phyloP scores from a whole-genome alignment of 805 yeast genomes.

The Candida xiaguanensis region DNA sequence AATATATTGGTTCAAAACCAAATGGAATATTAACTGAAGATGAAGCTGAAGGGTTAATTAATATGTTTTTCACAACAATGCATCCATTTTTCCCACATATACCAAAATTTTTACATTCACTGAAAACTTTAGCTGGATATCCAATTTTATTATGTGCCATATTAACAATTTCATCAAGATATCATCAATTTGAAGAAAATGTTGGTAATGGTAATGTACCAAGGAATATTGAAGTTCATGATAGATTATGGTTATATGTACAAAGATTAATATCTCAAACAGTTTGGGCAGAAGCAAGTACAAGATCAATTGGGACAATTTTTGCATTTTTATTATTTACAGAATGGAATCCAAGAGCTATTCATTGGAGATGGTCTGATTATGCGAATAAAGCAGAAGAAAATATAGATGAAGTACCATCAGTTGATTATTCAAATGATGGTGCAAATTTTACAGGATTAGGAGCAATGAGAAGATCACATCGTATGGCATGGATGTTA shows the following conservation, averaged over 20 bases:
- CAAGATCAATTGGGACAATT: constrained; percentile 82
- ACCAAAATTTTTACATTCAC: constrained; percentile 67
- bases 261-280: constrained; percentile 79
- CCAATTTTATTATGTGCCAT: constrained; percentile 81
- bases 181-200: constrained; percentile 54
- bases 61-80: constrained; percentile 67
- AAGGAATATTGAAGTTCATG: constrained; percentile 64
- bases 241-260: constrained; percentile 78
- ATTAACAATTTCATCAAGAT: constrained; percentile 74
- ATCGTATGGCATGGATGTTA: constrained; percentile 91
- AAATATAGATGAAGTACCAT: constrained; percentile 8
- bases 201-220: constrained; percentile 28
- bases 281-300: constrained; percentile 92
- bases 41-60: constrained; percentile 57
- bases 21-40: constrained; percentile 54
- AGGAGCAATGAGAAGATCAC: constrained; percentile 81
- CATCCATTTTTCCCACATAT: constrained; percentile 90
- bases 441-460: constrained; percentile 62
- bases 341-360: constrained; percentile 95
- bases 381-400: constrained; percentile 66
- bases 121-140: constrained; percentile 65
- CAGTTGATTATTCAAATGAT: constrained; percentile 15
- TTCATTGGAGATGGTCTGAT: constrained; percentile 84
- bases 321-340: constrained; percentile 80
- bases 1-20: constrained; percentile 53